Evolutionary conservation across 2,329 filamentous ascomycete species (phyloP), one percentile per base, ranked within the genome.

Genomic region (Paecilomyces formosus): DNA sequence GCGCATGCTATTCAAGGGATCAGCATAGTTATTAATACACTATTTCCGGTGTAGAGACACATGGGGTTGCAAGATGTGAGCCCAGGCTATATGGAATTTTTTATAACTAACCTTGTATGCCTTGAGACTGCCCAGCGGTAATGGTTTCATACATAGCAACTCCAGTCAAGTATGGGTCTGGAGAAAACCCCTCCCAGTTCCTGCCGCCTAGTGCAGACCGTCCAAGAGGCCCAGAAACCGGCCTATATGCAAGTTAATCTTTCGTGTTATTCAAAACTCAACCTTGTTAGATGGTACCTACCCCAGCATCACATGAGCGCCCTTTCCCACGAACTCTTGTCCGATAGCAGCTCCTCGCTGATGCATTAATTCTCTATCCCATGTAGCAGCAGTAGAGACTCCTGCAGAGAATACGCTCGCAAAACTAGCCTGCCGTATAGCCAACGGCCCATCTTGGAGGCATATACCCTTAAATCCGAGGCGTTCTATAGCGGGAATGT

Each of bases 361-460:
- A 56, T 84, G 81, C 0, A 83, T 80, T 59, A 86, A 64, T 3
- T 80, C 77, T 55, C 71, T 74, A 59, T 86, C 82, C 84, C 84
- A 87, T 7, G 71, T 73, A 1, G 87, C 86, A 21, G 86, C 88
- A 1, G 81, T 82, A 0, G 87, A 90, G 61, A 92, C 87, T 35
- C 88, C 88, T 13, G 87, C 83, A 1, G 88, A 87, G 64, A 92
- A 92, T 0, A 85, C 87, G 1, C 88, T 90, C 52, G 86, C 82
- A 61, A 88, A 85, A 63, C 90, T 87, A 2, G 85, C 84, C 15
- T 82, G 81, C 6, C 87, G 82, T 21, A 92, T 78, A 22, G 88
- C 88, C 58, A 73, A 71, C 1, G 69, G 70, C 4, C 70, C 74
- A 64, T 77, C 75, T 31, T 74, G 69, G 6, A 76, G 61, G 60